These are phyloP conservation scores for Yueomyces sp. DNA, from an alignment of 805 yeast species.

Conservation along the genomic window DNA sequence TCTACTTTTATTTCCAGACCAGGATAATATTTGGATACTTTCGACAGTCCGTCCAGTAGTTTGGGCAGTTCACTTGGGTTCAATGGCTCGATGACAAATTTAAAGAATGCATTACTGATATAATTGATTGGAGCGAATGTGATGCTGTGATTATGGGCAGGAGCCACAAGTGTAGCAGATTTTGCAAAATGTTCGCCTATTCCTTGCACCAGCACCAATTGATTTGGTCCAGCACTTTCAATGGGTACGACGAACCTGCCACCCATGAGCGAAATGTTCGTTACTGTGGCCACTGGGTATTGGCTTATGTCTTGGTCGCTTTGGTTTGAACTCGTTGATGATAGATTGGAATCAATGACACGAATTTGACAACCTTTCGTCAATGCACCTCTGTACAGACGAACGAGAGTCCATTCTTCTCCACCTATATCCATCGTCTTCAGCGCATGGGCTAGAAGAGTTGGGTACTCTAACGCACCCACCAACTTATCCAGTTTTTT, in stretches of 20 bases:
- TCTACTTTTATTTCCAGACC: slow-evolving; percentile 61
- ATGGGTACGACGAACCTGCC: slow-evolving; percentile 57
- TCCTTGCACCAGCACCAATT: slow-evolving; percentile 56
- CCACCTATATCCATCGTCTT: slow-evolving; percentile 50
- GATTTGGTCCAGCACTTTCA: slow-evolving; percentile 44
- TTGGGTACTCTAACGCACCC: slow-evolving; percentile 5
- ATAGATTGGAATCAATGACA: slow-evolving; percentile 32
- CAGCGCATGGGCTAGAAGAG: slow-evolving; percentile 34
- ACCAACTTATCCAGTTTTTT: neutral
- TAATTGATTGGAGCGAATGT: slow-evolving; percentile 26
- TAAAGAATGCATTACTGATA: slow-evolving; percentile 47
- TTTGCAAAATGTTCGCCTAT: slow-evolving; percentile 43
- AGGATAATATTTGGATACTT: slow-evolving; percentile 47
- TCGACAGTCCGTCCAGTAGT: slow-evolving; percentile 55
- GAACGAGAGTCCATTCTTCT: slow-evolving; percentile 38
- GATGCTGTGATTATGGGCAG: slow-evolving; percentile 27
- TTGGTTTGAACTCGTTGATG: neutral
- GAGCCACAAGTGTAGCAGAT: slow-evolving; percentile 41
- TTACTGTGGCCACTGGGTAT: slow-evolving; percentile 10
- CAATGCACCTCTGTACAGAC: slow-evolving; percentile 51
- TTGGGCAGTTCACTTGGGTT: slow-evolving; percentile 68
- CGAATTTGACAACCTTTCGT: slow-evolving; percentile 33
- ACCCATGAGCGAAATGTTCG: slow-evolving; percentile 40
- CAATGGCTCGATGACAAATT: slow-evolving; percentile 72
- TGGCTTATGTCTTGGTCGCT: slow-evolving; percentile 4